Evolutionary conservation across 2,329 filamentous ascomycete species (phyloP).

Genomic region (Hyphodiscus sp.): DNA sequence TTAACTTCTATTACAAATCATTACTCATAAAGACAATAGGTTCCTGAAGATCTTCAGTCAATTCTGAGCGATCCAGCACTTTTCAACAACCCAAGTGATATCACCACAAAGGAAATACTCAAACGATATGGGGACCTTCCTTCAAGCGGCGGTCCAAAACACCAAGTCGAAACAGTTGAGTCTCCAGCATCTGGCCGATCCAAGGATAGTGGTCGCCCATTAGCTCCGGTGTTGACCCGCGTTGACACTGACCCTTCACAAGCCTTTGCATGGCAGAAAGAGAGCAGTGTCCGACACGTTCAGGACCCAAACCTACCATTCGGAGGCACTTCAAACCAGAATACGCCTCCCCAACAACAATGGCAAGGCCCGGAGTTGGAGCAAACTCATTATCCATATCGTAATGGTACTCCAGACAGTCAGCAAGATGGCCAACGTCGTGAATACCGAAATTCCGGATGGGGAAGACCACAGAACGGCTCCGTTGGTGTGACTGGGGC

Average conservation of each 20-base stretch:
- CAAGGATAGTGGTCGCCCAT: constrained; percentile 42
- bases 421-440: constrained; percentile 21
- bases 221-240: constrained; percentile 51
- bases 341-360: constrained; percentile 45
- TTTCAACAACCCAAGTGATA: constrained; percentile 75
- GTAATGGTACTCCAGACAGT: constrained; percentile 27
- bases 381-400: constrained; percentile 21
- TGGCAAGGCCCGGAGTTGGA: constrained; percentile 32
- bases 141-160: constrained; percentile 41
- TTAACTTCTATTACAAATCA: not conserved
- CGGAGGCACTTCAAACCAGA: constrained; percentile 30
- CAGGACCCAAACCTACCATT: constrained; percentile 47
- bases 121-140: constrained; percentile 82
- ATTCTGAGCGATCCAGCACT: constrained; percentile 78
- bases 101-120: constrained; percentile 95
- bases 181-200: constrained; percentile 45
- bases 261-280: constrained; percentile 66
- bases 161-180: constrained; percentile 54
- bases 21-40: constrained; percentile 45
- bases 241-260: constrained; percentile 84
- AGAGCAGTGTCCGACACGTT: constrained; percentile 76
- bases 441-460: constrained; percentile 30
- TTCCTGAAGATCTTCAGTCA: constrained; percentile 84
- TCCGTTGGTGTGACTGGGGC: constrained; percentile 30
- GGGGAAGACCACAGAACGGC: constrained; percentile 30